These are phyloP conservation scores for Psilocybe azurescens DNA, from an alignment of 768 basidiomycete genomes.

Conservation along the genomic window DNA sequence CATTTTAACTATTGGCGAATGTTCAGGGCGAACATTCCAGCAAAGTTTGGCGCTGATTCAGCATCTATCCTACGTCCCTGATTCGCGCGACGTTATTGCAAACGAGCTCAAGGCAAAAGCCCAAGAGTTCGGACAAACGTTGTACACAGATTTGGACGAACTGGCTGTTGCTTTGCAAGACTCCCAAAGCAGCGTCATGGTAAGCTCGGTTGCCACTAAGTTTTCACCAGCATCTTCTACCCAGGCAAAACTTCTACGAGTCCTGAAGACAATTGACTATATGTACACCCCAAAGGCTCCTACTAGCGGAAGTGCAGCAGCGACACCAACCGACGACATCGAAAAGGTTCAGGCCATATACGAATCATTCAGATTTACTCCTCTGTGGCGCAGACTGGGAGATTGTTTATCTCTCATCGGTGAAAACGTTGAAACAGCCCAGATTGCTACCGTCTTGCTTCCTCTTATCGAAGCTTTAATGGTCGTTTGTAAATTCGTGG, in stretches of 20 bases:
- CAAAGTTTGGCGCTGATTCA: conserved; percentile 92
- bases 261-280: conserved; percentile 97
- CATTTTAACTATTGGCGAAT: conserved; percentile 96
- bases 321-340: conserved; percentile 55
- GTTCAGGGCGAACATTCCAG: conserved; percentile 95
- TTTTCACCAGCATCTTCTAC: conserved; percentile 94
- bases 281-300: conserved; percentile 77
- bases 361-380: conserved; percentile 88
- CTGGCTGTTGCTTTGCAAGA: conserved; percentile 68
- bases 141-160: conserved; percentile 80
- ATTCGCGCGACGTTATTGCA: conserved; percentile 87
- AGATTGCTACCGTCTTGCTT: conserved; percentile 90
- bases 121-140: conserved; percentile 81
- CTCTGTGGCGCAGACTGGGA: conserved; percentile 89
- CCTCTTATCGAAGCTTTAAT: conserved; percentile 96
- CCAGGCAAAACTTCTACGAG: conserved; percentile 95
- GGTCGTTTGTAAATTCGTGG: conserved; percentile 98
- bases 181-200: conserved; percentile 57
- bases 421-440: conserved; percentile 77
- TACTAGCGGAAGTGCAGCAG: conserved; percentile 27
- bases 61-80: conserved; percentile 87
- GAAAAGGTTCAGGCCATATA: conserved; percentile 91
- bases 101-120: conserved; percentile 87
- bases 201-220: conserved; percentile 78
- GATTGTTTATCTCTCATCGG: conserved; percentile 87